Percentiles rank a stretch among this genome's conserved stretches.
Evolutionary conservation across 116 monocot genomes (phyloP).

Genomic region (Thalassia testudinum): DNA sequence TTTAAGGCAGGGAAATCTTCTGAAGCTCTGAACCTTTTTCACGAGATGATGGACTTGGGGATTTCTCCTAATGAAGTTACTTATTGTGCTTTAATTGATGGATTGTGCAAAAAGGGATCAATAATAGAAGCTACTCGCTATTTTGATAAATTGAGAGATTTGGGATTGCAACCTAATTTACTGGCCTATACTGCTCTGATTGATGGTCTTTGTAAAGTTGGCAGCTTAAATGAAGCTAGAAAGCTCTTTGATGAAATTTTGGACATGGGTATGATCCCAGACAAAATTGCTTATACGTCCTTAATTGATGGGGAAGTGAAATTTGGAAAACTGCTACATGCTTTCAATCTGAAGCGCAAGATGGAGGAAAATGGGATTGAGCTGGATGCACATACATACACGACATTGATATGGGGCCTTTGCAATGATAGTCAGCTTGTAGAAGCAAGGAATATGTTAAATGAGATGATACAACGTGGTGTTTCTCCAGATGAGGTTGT

Average conservation of each 20-base stretch:
- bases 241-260: slow-evolving; percentile 59
- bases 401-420: slow-evolving; percentile 62
- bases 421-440: slow-evolving; percentile 38
- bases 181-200: slow-evolving; percentile 49
- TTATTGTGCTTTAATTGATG: slow-evolving; percentile 71
- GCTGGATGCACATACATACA: slow-evolving; percentile 46
- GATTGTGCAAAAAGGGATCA: slow-evolving; percentile 70
- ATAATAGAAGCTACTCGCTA: slow-evolving; percentile 43
- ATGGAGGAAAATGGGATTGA: slow-evolving; percentile 51
- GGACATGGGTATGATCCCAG: slow-evolving; percentile 32
- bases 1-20: slow-evolving; percentile 53
- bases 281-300: slow-evolving; percentile 56
- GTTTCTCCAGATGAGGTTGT: slow-evolving; percentile 50
- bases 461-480: slow-evolving; percentile 48
- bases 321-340: slow-evolving; percentile 42
- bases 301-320: slow-evolving; percentile 61
- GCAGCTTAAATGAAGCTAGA: slow-evolving; percentile 26
- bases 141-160: slow-evolving; percentile 49
- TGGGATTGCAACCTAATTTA: slow-evolving; percentile 55
- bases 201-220: slow-evolving; percentile 69
- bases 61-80: slow-evolving; percentile 36
- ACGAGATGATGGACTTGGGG: slow-evolving; percentile 44
- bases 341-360: slow-evolving; percentile 35
- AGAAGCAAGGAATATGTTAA: slow-evolving; percentile 40
- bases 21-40: slow-evolving; percentile 42